Evolutionary conservation across 2,329 filamentous ascomycete genomes (phyloP).

Genomic region (Colletotrichum neosansevieriae): DNA sequence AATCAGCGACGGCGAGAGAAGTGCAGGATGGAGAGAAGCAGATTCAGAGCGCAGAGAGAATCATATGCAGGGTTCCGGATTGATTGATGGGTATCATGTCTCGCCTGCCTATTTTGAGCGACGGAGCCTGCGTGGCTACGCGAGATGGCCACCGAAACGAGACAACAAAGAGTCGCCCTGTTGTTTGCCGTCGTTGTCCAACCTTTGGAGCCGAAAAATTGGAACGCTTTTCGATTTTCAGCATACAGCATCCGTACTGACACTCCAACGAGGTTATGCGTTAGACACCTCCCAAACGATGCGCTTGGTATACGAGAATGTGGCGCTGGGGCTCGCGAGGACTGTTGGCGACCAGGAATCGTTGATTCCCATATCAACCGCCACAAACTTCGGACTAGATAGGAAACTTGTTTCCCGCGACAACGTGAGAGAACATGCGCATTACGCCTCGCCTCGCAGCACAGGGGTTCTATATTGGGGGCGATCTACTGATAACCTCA

Average conservation of each 20-base stretch:
- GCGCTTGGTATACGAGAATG: conserved; percentile 16
- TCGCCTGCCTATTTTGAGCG: conserved; percentile 28
- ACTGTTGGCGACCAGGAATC: conserved; percentile 13
- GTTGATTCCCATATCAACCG: conserved; percentile 10
- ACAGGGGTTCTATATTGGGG: conserved; percentile 2
- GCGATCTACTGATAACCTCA: conserved; percentile 14
- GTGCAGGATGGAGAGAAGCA: conserved; percentile 3
- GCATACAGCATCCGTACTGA: no score
- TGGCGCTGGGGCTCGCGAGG: not conserved
- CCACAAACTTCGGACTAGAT: conserved; percentile 12
- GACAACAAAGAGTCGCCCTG: conserved; percentile 19
- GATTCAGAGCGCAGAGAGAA: not conserved
- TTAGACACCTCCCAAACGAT: conserved; percentile 15
- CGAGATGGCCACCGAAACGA: conserved; percentile 28
- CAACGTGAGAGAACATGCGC: not conserved
- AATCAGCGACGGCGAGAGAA: conserved; percentile 2
- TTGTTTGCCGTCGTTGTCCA: conserved; percentile 16
- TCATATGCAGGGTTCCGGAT: conserved; percentile 26
- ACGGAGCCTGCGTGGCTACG: conserved; percentile 25
- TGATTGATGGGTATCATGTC: conserved; percentile 31
- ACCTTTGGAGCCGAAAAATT: not conserved
- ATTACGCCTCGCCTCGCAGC: not conserved
- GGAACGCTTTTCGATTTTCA: conserved; percentile 4
- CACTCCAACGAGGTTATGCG: no score
- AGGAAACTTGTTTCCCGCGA: conserved; percentile 20